A percentile compares a stretch with the other conserved stretches of the same genome.
These are phyloP conservation scores for Metschnikowia picachoensis DNA, from an alignment of 805 yeast species.

Conservation along the genomic window DNA sequence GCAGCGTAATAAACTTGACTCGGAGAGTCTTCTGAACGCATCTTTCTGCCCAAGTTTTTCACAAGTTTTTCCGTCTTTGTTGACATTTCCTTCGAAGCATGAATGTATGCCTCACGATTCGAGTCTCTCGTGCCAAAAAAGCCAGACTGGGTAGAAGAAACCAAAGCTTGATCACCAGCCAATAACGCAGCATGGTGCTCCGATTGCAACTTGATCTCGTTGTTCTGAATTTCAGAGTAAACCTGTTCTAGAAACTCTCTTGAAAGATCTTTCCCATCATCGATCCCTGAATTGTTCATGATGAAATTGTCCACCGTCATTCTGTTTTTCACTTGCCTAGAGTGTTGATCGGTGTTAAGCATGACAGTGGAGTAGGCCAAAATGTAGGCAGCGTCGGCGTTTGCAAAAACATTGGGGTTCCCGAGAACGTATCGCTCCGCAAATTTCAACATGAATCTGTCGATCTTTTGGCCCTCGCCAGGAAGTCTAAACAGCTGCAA, in stretches of 20 bases:
- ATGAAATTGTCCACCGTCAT: slow-evolving; percentile 89
- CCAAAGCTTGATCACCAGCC: slow-evolving; percentile 49
- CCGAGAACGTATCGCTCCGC: slow-evolving; percentile 89
- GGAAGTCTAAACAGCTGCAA: slow-evolving; percentile 90
- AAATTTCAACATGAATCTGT: slow-evolving; percentile 93
- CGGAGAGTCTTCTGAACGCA: slow-evolving; percentile 38
- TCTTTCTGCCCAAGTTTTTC: slow-evolving; percentile 52
- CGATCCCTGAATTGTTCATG: slow-evolving; percentile 85
- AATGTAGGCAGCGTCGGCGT: slow-evolving; percentile 92
- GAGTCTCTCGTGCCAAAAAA: slow-evolving; percentile 68
- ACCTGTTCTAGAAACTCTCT: slow-evolving; percentile 64
- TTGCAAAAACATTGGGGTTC: slow-evolving; percentile 82
- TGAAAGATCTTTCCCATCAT: slow-evolving; percentile 83
- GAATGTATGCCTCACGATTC: slow-evolving; percentile 79
- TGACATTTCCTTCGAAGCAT: slow-evolving; percentile 90
- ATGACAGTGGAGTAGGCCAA: slow-evolving; percentile 87
- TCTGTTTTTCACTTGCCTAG: slow-evolving; percentile 75
- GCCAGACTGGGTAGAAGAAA: slow-evolving; percentile 34
- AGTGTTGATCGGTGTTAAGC: slow-evolving; percentile 93
- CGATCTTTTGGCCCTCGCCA: slow-evolving; percentile 97
- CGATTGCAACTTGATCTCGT: slow-evolving; percentile 87
- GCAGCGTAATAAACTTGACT: slow-evolving; percentile 67
- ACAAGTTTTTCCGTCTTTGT: slow-evolving; percentile 83
- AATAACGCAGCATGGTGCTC: slow-evolving; percentile 92
- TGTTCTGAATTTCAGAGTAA: slow-evolving; percentile 69